Evolutionary conservation across 495 filamentous ascomycete species (phyloP), one percentile per base, ranked within the genome.

Genomic region (Neurospora africana): DNA sequence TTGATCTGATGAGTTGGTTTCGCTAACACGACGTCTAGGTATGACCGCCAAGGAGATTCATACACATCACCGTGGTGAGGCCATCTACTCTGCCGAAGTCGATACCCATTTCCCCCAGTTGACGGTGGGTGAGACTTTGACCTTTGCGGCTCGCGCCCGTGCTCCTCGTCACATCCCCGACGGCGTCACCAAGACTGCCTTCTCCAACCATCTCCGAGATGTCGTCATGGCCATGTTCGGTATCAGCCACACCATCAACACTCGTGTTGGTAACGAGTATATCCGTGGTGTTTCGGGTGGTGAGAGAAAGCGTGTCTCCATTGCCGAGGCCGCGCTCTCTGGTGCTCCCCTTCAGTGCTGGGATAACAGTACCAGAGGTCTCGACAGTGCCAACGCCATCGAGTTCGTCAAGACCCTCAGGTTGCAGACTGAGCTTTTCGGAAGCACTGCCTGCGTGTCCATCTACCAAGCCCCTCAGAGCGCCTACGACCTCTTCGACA

Each of bases 91-190:
- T 53, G 91, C 91, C 38, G 93, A 94, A 79, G 87, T 88, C 17
- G 93, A 96, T 76, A 87, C 91, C 4, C 91, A 95, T 81, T 94
- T 94, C 77, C 92, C 93, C n/a, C 88, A 91, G 79, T 82, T 95
- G 68, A 91, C 89, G 0, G 92, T 93, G 11, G 92, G 90, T 8
- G 88, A 96, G 75, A 96, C 93, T 1, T 78, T 96, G 27, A 86
- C 86, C 5, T 94, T 95, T 74, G 93, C 93, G n/a, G 89, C 91
- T 11, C 82, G 85, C 72, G 87, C 91, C 8, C 84, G 91, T 70
- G 86, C 91, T 13, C 91, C 91, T 21, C 81, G 84, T 9, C 87
- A 90, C 68, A 83, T 91, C 27, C 84, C 89, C 23, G 81, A 85
- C 0, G 88, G 89, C 8, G 86, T 92, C 11, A 82, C 84, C 33